These are phyloP conservation scores for Aleurites moluccanus DNA, from an alignment of 441 rosid genomes.

Conservation along the genomic window DNA sequence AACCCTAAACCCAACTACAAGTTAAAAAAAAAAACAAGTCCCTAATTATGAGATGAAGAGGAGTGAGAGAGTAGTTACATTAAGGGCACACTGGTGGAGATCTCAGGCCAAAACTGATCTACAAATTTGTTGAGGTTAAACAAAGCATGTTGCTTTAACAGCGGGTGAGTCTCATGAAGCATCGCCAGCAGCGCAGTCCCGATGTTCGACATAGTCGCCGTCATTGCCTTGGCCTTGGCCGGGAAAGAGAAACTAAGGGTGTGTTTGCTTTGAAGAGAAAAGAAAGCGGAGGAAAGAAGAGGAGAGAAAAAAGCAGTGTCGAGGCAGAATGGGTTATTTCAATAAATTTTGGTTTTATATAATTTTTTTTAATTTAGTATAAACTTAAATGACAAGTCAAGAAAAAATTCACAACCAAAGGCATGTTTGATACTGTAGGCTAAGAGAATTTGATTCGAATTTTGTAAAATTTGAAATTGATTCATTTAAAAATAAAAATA, in stretches of 20 bases:
- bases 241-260: neutral
- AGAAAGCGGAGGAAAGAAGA: neutral
- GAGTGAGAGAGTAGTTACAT: constrained; percentile 42
- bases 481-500: too few relatives aligned
- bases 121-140: constrained; percentile 76
- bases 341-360: too few relatives aligned
- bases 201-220: constrained; percentile 82
- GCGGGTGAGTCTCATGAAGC: constrained; percentile 86
- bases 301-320: too few relatives aligned
- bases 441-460: too few relatives aligned
- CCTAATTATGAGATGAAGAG: neutral
- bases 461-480: too few relatives aligned
- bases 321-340: too few relatives aligned
- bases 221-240: constrained; percentile 43
- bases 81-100: constrained; percentile 95
- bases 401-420: too few relatives aligned
- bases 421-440: too few relatives aligned
- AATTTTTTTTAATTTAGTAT: too few relatives aligned
- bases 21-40: neutral
- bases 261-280: neutral
- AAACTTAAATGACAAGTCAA: too few relatives aligned
- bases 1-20: constrained; percentile 15
- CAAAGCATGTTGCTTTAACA: constrained; percentile 84
- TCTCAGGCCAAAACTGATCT: constrained; percentile 96
- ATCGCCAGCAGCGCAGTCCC: constrained; percentile 79